Percentiles rank a stretch among this genome's conserved stretches.
Evolutionary conservation across 2,329 filamentous ascomycete genomes (phyloP).

Genomic region (Fusarium penzigii): DNA sequence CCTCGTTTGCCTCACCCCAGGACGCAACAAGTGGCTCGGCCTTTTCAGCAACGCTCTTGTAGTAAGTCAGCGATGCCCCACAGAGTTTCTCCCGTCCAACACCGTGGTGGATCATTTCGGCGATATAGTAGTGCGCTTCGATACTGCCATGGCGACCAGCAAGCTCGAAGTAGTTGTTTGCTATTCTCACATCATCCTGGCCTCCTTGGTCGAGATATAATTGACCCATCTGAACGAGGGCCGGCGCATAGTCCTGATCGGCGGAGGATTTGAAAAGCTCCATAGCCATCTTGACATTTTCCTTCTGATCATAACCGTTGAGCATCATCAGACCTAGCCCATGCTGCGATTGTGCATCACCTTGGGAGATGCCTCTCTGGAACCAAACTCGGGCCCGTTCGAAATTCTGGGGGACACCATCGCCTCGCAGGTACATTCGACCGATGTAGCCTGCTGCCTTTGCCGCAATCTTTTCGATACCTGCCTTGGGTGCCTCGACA

Average conservation of each 20-base stretch:
- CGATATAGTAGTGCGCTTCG: slow-evolving; percentile 89
- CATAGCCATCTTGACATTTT: slow-evolving; percentile 71
- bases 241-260: slow-evolving; percentile 76
- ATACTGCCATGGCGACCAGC: slow-evolving; percentile 81
- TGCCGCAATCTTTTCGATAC: slow-evolving; percentile 75
- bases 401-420: slow-evolving; percentile 79
- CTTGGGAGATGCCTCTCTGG: slow-evolving; percentile 71
- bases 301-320: slow-evolving; percentile 70
- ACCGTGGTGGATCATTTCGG: slow-evolving; percentile 80
- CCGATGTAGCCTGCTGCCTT: slow-evolving; percentile 88
- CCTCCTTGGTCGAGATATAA: slow-evolving; percentile 84
- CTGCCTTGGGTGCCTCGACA: slow-evolving; percentile 66
- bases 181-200: slow-evolving; percentile 69
- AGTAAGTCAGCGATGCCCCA: slow-evolving; percentile 74
- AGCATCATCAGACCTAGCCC: slow-evolving; percentile 82
- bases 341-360: slow-evolving; percentile 83
- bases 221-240: slow-evolving; percentile 80
- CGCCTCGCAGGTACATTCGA: slow-evolving; percentile 85
- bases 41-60: slow-evolving; percentile 76
- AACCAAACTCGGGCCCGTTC: slow-evolving; percentile 81
- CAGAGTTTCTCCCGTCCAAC: slow-evolving; percentile 81
- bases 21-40: slow-evolving; percentile 74
- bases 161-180: slow-evolving; percentile 84
- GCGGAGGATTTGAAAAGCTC: slow-evolving; percentile 77
- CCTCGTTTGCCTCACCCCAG: slow-evolving; percentile 80